Conservation (phyloP, 805 yeast genomes). For the Sugiyamaella americana region DNA sequence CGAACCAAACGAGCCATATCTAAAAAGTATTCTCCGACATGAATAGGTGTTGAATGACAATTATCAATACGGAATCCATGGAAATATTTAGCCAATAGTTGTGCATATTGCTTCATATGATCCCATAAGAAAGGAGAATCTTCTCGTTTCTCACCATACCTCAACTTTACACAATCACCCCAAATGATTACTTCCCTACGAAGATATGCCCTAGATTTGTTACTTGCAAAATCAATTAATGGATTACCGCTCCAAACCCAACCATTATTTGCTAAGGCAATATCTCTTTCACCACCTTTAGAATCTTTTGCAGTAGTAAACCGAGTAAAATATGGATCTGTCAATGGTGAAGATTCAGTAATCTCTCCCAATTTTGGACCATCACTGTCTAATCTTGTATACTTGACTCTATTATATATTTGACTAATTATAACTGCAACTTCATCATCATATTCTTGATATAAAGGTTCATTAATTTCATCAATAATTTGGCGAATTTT, state of each 20-base stretch:
- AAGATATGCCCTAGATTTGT: constrained; percentile 69
- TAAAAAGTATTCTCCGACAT: constrained; percentile 82
- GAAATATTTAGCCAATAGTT: constrained; percentile 64
- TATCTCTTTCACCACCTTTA: constrained; percentile 55
- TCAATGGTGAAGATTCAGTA: constrained; percentile 51
- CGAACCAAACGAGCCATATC: constrained; percentile 83
- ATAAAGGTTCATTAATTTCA: constrained; percentile 69
- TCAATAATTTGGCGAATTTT: constrained; percentile 47
- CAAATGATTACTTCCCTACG: constrained; percentile 92
- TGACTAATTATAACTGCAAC: constrained; percentile 58
- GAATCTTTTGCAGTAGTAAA: constrained; percentile 37
- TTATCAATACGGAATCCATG: constrained; percentile 91
- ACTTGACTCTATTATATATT: constrained; percentile 68
- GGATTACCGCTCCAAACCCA: constrained; percentile 99
- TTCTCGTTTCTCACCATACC: constrained; percentile 70
- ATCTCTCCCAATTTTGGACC: constrained; percentile 76
- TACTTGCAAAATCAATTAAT: constrained; percentile 84
- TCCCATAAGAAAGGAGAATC: constrained; percentile 91
- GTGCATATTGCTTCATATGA: constrained; percentile 74
- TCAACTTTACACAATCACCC: constrained; percentile 93
- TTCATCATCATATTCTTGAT: constrained; percentile 72
- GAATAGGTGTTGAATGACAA: constrained; percentile 93
- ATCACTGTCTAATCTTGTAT: constrained; percentile 64
- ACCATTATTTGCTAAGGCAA: constrained; percentile 80
- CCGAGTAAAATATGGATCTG: constrained; percentile 85